A percentile compares a stretch with the other conserved stretches of the same genome.
phyloP scores from a whole-genome alignment of 768 basidiomycete genomes.

The Thelephora aurantiotincta region DNA sequence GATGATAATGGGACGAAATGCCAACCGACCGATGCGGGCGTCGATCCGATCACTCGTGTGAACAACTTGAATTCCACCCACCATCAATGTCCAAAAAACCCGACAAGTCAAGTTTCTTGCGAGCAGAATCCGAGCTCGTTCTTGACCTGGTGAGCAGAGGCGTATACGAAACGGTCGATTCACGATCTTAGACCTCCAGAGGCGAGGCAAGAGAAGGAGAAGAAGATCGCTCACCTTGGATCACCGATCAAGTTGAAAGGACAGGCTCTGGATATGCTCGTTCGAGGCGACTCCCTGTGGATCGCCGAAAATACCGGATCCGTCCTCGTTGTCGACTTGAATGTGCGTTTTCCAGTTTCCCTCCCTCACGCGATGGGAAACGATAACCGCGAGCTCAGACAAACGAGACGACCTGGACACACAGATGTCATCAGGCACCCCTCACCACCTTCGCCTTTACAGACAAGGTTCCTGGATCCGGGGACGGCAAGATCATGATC shows the following conservation, averaged over 20 bases:
- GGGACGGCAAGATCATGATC: constrained; percentile 43
- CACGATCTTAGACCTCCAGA: constrained; percentile 14
- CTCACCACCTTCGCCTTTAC: constrained; percentile 73
- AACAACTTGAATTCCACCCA: background rate
- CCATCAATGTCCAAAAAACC: constrained; percentile 11
- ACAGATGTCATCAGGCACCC: constrained; percentile 78
- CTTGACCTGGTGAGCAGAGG: constrained; percentile 26
- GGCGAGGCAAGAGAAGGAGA: constrained; percentile 63
- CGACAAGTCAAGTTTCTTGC: constrained; percentile 38
- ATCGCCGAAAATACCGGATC: constrained; percentile 78
- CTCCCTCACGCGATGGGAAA: constrained; percentile 2
- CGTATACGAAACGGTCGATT: background rate
- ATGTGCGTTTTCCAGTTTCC: constrained; percentile 30
- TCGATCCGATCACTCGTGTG: background rate
- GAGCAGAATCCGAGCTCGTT: constrained; percentile 58
- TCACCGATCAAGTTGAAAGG: constrained; percentile 65
- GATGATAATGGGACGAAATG: too few species aligned
- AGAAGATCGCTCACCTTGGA: constrained; percentile 57
- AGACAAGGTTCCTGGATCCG: constrained; percentile 24
- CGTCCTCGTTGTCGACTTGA: constrained; percentile 58
- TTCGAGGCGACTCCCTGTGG: constrained; percentile 62
- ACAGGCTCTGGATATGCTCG: constrained; percentile 57
- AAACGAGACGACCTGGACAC: constrained; percentile 63
- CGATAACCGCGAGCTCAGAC: constrained; percentile 31
- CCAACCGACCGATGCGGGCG: too few species aligned